Evolutionary conservation across 2,329 filamentous ascomycete species (phyloP), one percentile per base, ranked within the genome.

Genomic region (Colletotrichum eleusines): DNA sequence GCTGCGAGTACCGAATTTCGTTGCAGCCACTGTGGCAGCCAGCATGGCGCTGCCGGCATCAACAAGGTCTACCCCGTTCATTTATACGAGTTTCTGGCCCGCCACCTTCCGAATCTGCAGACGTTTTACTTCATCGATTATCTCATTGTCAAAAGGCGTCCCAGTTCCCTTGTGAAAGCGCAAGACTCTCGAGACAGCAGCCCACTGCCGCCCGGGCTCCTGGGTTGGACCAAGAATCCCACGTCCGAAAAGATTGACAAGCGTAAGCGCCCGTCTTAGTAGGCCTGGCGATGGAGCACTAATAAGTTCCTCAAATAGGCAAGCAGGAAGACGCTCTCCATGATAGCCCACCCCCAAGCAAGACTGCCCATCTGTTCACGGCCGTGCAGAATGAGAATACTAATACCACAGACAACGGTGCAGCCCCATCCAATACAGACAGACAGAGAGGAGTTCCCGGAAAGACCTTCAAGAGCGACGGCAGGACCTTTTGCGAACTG

Each of bases 101-200:
- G 83, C 12, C 80, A 82, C 71, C 75, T 82, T 18, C 81, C 81
- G 1, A 82, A 81, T 18, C 76, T 85, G 7, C 79, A 84, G 66
- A 76, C 80, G 1, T 83, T 85, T 53, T 85, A 82, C 69, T 81
- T 85, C 55, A 75, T 85, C 28, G 84, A 85, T 72, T 84, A 82
- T 62, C 76, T 83, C 7, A 80, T 83, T 4, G 71, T 83, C 79
- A 79, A 8, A 79, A 78, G 58, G 35, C 12, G 8, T n/a, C 4
- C 16, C 14, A 23, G 9, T 1, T 26, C 3, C 8, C 4, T 38
- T 23, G 35, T 28, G 35, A 63, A 72, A 18, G 50, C 44, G 31
- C 48, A 59, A 18, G 38, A 58, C 26, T 35, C 62, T 44, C 2
- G 3, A 14, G 9, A 23, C 28, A 23, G 1, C 60, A 72, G 16